Evolutionary conservation across 495 filamentous ascomycete species (phyloP).

Genomic region (Penicillium mononematosum): DNA sequence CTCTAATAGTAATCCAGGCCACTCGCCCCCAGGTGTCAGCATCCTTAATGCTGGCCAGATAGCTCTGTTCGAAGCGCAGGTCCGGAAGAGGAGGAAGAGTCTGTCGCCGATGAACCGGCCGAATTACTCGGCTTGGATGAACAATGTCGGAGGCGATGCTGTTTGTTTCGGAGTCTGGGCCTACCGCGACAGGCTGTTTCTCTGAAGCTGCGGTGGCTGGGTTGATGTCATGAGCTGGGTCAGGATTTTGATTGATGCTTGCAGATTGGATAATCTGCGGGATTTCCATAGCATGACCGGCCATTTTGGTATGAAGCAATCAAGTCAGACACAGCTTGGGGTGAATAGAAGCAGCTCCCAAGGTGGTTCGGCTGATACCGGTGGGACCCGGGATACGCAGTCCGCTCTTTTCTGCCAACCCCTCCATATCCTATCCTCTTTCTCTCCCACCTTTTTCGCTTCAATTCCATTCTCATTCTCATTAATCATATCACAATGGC

Average conservation of each 20-base stretch:
- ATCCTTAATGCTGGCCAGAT: constrained; percentile 76
- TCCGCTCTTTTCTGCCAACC: constrained; percentile 30
- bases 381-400: constrained; percentile 15
- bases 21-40: constrained; percentile 76
- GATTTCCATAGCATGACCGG: constrained; percentile 56
- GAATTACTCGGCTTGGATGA: constrained; percentile 54
- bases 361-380: constrained; percentile 8
- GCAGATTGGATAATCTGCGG: constrained; percentile 77
- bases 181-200: constrained; percentile 48
- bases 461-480: constrained; percentile 11
- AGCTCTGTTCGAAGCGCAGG: constrained; percentile 95
- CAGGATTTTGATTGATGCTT: constrained; percentile 67
- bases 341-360: constrained; percentile 2
- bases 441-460: constrained; percentile 19
- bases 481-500: constrained; percentile 56
- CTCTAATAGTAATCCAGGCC: constrained; percentile 77
- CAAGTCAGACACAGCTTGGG: neutral
- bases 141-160: constrained; percentile 48
- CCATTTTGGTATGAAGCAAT: constrained; percentile 25
- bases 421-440: constrained; percentile 24
- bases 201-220: constrained; percentile 69
- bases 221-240: constrained; percentile 72
- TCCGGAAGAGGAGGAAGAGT: constrained; percentile 85
- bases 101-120: constrained; percentile 49
- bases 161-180: constrained; percentile 47